Percentiles rank a stretch among this genome's conserved stretches.
Evolutionary conservation across 352 stramenopile species (phyloP).

Genomic region (Pythium chondricola): DNA sequence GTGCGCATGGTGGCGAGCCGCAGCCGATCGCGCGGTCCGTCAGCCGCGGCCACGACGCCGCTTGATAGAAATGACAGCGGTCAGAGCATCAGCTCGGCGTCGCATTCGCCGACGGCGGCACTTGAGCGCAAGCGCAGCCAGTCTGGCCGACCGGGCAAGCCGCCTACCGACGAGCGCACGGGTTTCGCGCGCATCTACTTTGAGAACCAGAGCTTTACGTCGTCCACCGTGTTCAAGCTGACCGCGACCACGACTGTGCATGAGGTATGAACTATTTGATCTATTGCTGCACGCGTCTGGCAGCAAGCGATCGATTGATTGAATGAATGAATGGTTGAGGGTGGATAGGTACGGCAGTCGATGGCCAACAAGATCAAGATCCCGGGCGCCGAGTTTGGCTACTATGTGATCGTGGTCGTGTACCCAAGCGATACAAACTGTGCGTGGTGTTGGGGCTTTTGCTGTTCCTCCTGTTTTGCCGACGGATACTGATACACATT

Average conservation of each 20-base stretch:
- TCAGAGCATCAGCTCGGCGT: conserved; percentile 8
- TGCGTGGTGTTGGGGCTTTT: neutral
- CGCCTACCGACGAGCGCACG: conserved; percentile 39
- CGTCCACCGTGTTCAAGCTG: conserved; percentile 77
- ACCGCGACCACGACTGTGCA: conserved; percentile 57
- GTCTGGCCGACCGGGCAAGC: conserved; percentile 11
- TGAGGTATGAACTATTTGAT: conserved; percentile 55
- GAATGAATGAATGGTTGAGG: no score
- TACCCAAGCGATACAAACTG: conserved; percentile 50
- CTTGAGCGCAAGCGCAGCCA: conserved; percentile 12
- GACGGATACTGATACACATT: neutral
- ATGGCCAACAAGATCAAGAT: conserved; percentile 85
- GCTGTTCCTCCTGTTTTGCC: neutral
- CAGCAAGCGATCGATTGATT: no score
- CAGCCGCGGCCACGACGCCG: neutral
- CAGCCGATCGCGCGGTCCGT: neutral
- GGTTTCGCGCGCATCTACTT: conserved; percentile 83
- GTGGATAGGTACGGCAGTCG: conserved; percentile 52
- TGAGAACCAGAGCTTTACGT: conserved; percentile 77
- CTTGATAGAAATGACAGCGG: conserved; percentile 13
- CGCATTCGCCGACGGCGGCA: no score
- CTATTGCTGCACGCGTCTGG: neutral
- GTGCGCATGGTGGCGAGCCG: neutral
- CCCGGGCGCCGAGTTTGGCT: conserved; percentile 43
- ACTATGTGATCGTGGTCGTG: conserved; percentile 78